Base-by-base conservation (phyloP, 2,329 filamentous ascomycete genomes). In the Aspergillus fijiensis region DNA sequence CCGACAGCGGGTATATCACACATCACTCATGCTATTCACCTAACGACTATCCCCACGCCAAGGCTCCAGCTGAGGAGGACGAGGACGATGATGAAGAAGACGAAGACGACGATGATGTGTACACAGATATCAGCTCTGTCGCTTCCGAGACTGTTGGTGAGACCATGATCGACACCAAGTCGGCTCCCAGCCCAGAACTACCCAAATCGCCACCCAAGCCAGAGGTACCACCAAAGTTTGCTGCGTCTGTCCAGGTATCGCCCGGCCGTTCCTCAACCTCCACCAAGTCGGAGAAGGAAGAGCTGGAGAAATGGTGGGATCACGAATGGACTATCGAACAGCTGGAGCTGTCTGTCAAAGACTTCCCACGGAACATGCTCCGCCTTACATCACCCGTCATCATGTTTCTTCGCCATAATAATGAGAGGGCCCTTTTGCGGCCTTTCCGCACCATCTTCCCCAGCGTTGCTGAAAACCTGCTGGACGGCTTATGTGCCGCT, bases 241-340 rank as follows among this genome's bases (percentile, higher is more conserved):
- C 58, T 23, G 33, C 66, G 31, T 58, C 64, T n/a, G 49, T 56
- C 5, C 60, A 64, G 4, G 51, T 63, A 9, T 67, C 69, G 14
- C 61, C 67, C 5, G 58, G 59, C 4, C 57, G 58, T 2, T 64
- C 63, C 1, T 70, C 72, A 2, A 65, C 63, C 1, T 70, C 72
- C 1, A 65, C 63, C 11, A 65, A 60, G 3, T 69, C 67, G 2
- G 69, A 73, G 7, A 70, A 72, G 39, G 69, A 70, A 23, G 67
- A 69, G 31, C 45, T 71, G 12, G 68, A 70, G 39, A 75, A 72
- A 50, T 70, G 69, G 62, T 74, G 74, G 72, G 72, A 76, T 55
- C 72, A 76, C 51, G 74, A 77, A 58, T 77, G 75, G 75, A 73
- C 74, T 5, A 65, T 77, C 1, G 72, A 76, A 33, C 72, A 77